Conservation (phyloP, 129 eudicot species). For the Scalesia atractyloides region DNA sequence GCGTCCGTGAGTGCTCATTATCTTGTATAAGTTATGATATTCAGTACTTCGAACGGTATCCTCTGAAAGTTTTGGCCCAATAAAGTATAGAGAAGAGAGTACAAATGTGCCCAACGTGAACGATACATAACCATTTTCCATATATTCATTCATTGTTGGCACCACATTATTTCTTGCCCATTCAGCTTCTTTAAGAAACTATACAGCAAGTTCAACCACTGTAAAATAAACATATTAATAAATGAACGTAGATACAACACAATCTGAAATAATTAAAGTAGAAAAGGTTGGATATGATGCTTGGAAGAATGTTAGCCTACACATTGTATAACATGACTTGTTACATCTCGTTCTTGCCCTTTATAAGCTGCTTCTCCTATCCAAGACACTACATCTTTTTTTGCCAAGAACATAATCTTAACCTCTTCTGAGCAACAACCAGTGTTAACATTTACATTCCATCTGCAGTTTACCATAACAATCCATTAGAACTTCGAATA, state of each 20-base stretch:
- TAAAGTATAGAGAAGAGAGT: slow-evolving; percentile 65
- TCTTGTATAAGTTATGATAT: slow-evolving; percentile 44
- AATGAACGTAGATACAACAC: background rate
- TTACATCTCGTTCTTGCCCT: slow-evolving; percentile 62
- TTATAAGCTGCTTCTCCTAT: slow-evolving; percentile 53
- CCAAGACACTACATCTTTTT: slow-evolving; percentile 48
- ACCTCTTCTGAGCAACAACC: slow-evolving; percentile 72
- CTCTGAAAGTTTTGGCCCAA: slow-evolving; percentile 71
- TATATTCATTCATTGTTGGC: slow-evolving; percentile 70
- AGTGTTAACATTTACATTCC: slow-evolving; percentile 56
- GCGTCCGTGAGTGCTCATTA: slow-evolving; percentile 81
- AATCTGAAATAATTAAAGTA: too few species aligned
- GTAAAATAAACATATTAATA: slow-evolving; percentile 1
- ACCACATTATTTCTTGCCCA: slow-evolving; percentile 43
- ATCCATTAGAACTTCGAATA: background rate
- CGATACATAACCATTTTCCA: slow-evolving; percentile 70
- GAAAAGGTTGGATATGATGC: too few species aligned
- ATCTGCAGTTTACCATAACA: background rate
- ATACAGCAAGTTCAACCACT: slow-evolving; percentile 72
- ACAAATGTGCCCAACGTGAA: slow-evolving; percentile 81
- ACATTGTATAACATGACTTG: slow-evolving; percentile 54
- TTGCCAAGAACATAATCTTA: slow-evolving; percentile 65
- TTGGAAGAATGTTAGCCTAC: background rate
- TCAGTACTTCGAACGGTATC: slow-evolving; percentile 55
- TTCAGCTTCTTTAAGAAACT: slow-evolving; percentile 72